phyloP scores from a whole-genome alignment of 176 grass and related monocot genomes.

The Saccharum spontaneum region DNA sequence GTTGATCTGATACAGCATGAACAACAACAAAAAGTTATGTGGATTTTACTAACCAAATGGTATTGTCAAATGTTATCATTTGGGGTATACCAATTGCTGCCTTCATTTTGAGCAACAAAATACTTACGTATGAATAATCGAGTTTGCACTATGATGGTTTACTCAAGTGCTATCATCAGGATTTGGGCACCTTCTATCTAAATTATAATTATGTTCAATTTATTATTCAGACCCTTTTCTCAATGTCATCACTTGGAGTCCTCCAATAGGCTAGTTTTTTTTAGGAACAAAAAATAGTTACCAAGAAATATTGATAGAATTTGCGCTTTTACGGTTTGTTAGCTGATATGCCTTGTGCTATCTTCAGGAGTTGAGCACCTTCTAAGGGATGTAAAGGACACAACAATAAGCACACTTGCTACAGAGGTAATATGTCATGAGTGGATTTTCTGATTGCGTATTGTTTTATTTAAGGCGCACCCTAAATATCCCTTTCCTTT shows the following conservation, averaged over 20 bases:
- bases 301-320: neutral
- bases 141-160: neutral
- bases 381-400: slow-evolving; percentile 95
- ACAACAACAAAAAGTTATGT: slow-evolving; percentile 1
- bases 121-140: neutral
- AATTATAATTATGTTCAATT: neutral
- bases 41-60: neutral
- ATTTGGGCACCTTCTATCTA: slow-evolving; percentile 65
- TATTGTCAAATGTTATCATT: neutral
- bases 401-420: slow-evolving; percentile 92
- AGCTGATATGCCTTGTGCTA: slow-evolving; percentile 21
- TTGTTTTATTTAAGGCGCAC: slow-evolving; percentile 22
- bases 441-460: neutral
- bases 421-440: slow-evolving; percentile 65
- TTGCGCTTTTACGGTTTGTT: neutral
- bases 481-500: slow-evolving; percentile 15
- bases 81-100: neutral
- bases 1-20: slow-evolving; percentile 1
- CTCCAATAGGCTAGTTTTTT: neutral
- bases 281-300: slow-evolving; percentile 9
- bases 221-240: neutral
- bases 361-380: slow-evolving; percentile 91
- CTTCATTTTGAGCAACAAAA: neutral
- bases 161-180: slow-evolving; percentile 43
- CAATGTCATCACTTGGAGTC: neutral